Conservation (phyloP, 2,329 filamentous ascomycete genomes). For the Didymella lethalis region DNA sequence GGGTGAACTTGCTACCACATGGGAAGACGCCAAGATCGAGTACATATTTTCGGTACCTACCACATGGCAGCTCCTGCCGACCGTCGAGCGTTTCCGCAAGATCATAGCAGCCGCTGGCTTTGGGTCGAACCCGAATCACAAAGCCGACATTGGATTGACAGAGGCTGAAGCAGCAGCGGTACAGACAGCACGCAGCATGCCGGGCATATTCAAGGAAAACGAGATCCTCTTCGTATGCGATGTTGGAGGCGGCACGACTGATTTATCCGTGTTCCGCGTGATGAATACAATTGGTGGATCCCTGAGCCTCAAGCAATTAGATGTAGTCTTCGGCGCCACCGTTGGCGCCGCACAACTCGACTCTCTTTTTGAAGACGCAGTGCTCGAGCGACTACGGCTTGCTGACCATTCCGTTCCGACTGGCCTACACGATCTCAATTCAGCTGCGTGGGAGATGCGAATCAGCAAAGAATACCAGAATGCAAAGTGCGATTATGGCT, state of each 20-base stretch:
- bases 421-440: conserved; percentile 22
- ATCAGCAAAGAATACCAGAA: conserved; percentile 49
- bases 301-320: conserved; percentile 44
- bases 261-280: conserved; percentile 52
- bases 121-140: conserved; percentile 52
- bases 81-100: conserved; percentile 61
- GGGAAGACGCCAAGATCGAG: conserved; percentile 56
- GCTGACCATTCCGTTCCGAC: conserved; percentile 29
- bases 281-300: conserved; percentile 19
- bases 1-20: conserved; percentile 49
- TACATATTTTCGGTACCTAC: conserved; percentile 67
- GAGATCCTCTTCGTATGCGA: conserved; percentile 61
- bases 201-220: conserved; percentile 28
- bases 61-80: conserved; percentile 61
- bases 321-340: conserved; percentile 48
- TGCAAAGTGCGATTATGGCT: conserved; percentile 47
- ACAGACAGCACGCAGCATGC: conserved; percentile 49
- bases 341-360: conserved; percentile 47
- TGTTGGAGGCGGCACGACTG: conserved; percentile 60
- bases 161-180: conserved; percentile 64
- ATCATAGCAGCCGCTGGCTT: conserved; percentile 61
- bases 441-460: conserved; percentile 43
- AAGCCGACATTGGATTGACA: conserved; percentile 57
- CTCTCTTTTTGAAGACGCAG: conserved; percentile 36
- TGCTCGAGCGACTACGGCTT: conserved; percentile 30